Evolutionary conservation across 2,329 filamentous ascomycete genomes (phyloP).

Genomic region (Magnaporthiopsis incrustans): DNA sequence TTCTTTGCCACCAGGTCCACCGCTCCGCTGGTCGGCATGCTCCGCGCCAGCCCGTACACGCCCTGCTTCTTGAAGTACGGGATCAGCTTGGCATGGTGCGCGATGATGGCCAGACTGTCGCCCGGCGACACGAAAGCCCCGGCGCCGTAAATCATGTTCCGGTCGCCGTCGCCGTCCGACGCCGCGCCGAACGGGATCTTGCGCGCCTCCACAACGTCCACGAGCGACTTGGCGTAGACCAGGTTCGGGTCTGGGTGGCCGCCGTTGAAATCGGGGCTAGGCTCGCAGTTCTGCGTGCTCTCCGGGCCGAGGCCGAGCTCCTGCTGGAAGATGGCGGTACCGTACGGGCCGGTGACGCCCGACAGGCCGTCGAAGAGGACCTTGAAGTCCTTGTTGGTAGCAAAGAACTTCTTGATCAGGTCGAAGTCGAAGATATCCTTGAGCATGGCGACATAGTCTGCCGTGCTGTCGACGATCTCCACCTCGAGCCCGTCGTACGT

Average conservation of each 20-base stretch:
- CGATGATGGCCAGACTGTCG: constrained; percentile 95
- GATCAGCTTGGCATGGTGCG: constrained; percentile 91
- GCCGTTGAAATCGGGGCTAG: constrained; percentile 90
- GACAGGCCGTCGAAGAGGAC: constrained; percentile 91
- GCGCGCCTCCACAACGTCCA: constrained; percentile 86
- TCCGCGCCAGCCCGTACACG: constrained; percentile 88
- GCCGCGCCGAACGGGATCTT: constrained; percentile 93
- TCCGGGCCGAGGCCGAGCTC: constrained; percentile 73
- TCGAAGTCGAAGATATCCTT: constrained; percentile 99
- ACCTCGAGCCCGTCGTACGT: constrained; percentile 84
- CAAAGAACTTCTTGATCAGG: constrained; percentile 90
- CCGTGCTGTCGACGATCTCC: constrained; percentile 87
- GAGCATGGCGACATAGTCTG: constrained; percentile 89
- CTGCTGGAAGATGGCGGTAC: constrained; percentile 86
- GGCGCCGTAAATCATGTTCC: constrained; percentile 99
- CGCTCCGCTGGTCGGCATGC: constrained; percentile 94
- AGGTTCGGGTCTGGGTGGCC: constrained; percentile 98
- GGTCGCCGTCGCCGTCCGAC: constrained; percentile 93
- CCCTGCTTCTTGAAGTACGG: constrained; percentile 98
- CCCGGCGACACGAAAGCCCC: constrained; percentile 94
- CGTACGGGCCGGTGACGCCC: constrained; percentile 94
- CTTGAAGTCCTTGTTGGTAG: constrained; percentile 83
- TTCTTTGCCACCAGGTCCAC: constrained; percentile 95
- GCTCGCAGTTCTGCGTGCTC: constrained; percentile 81
- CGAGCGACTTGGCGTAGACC: constrained; percentile 90